A percentile compares a stretch with the other conserved stretches of the same genome.
phyloP scores from a whole-genome alignment of 352 stramenopile genomes.

The Phytophthora sp. region DNA sequence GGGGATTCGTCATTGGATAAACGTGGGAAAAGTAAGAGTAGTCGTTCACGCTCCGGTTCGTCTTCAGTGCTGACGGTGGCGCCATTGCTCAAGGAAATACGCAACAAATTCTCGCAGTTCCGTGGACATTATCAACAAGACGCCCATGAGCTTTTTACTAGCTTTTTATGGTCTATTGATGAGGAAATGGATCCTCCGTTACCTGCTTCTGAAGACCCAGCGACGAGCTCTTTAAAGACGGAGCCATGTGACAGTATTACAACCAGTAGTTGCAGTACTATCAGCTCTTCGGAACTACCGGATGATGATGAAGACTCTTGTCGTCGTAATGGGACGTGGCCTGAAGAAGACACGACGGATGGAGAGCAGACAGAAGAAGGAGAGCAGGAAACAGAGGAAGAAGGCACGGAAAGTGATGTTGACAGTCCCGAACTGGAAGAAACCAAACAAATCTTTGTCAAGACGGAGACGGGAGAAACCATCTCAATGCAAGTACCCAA shows the following conservation, averaged over 20 bases:
- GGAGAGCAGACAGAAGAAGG: slow-evolving; percentile 21
- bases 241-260: slow-evolving; percentile 28
- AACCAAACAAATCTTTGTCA: slow-evolving; percentile 68
- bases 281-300: slow-evolving; percentile 34
- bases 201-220: slow-evolving; percentile 4
- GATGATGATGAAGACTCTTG: slow-evolving; percentile 34
- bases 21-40: slow-evolving; percentile 31
- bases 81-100: slow-evolving; percentile 68
- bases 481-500: slow-evolving; percentile 63
- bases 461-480: slow-evolving; percentile 64
- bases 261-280: slow-evolving; percentile 32
- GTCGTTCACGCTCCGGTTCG: slow-evolving; percentile 28
- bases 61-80: slow-evolving; percentile 63
- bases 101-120: slow-evolving; percentile 93
- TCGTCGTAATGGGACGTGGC: slow-evolving; percentile 22
- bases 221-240: no score
- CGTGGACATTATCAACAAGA: slow-evolving; percentile 96
- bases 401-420: slow-evolving; percentile 33
- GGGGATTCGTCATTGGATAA: slow-evolving; percentile 19
- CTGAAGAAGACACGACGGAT: slow-evolving; percentile 34
- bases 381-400: slow-evolving; percentile 31
- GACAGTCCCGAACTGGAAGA: slow-evolving; percentile 35
- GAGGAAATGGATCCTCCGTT: slow-evolving; percentile 66
- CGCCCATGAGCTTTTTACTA: slow-evolving; percentile 95
- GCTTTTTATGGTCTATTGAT: slow-evolving; percentile 91